Percentiles rank a stretch among this genome's conserved stretches.
phyloP scores from a whole-genome alignment of 2,329 filamentous ascomycete species.

The Diaporthe citriasiana region DNA sequence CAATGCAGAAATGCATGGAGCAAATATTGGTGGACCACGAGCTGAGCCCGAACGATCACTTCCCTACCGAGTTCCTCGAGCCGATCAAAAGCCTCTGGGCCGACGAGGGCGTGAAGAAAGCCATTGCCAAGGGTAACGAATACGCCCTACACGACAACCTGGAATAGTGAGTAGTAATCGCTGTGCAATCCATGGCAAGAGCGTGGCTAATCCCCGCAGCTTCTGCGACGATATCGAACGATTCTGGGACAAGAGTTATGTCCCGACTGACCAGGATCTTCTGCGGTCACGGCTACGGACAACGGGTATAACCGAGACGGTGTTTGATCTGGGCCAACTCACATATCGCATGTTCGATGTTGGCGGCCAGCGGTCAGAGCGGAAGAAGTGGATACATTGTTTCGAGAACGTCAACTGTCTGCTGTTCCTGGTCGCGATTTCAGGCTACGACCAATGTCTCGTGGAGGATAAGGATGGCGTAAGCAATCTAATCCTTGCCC shows the following conservation, averaged over 20 bases:
- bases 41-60: conserved; percentile 83
- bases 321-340: conserved; percentile 91
- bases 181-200: background rate
- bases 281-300: conserved; percentile 90
- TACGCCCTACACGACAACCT: conserved; percentile 97
- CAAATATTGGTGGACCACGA: conserved; percentile 85
- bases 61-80: conserved; percentile 82
- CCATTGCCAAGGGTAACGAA: conserved; percentile 95
- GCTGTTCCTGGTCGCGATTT: conserved; percentile 94
- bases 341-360: conserved; percentile 99
- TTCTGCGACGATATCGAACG: conserved; percentile 86
- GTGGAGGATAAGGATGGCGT: conserved; percentile 97
- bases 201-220: conserved; percentile 60
- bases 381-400: conserved; percentile 98
- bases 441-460: conserved; percentile 95
- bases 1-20: conserved; percentile 78
- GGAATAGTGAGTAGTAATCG: conserved; percentile 79
- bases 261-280: conserved; percentile 95
- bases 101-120: conserved; percentile 85
- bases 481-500: conserved; percentile 54
- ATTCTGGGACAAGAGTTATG: conserved; percentile 81
- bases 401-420: conserved; percentile 95
- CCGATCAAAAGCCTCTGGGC: conserved; percentile 89
- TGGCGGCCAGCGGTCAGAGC: conserved; percentile 90
- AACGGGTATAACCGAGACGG: conserved; percentile 95